A percentile compares a stretch with the other conserved stretches of the same genome.
Conservation (phyloP, 805 yeast species). For the Cyberlindnera petersonii region DNA sequence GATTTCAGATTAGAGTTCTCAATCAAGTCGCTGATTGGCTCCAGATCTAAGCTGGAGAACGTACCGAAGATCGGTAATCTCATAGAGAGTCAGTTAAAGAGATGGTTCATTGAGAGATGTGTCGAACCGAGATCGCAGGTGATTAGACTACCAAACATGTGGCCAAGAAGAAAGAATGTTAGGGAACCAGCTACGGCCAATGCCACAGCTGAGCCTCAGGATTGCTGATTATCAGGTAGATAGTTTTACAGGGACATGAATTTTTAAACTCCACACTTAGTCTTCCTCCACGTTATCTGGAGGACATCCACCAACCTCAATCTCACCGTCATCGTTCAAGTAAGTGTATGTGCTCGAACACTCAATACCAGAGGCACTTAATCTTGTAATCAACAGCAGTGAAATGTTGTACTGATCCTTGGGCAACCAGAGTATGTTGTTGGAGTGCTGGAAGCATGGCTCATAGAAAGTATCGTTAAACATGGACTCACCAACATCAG, state of each 20-base stretch:
- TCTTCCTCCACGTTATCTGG: constrained; percentile 20
- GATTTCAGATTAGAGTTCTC: constrained; percentile 87
- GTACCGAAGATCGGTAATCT: constrained; percentile 87
- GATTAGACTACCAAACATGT: constrained; percentile 75
- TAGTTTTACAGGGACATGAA: neutral
- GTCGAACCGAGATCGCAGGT: constrained; percentile 92
- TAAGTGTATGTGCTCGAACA: constrained; percentile 18
- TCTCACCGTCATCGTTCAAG: constrained; percentile 23
- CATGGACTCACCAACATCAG: constrained; percentile 1
- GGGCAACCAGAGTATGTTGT: constrained; percentile 26
- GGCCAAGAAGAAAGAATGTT: constrained; percentile 69
- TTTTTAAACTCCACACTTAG: neutral
- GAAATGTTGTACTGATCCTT: constrained; percentile 19
- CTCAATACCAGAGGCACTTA: constrained; percentile 24
- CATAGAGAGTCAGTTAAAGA: constrained; percentile 74
- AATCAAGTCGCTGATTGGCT: constrained; percentile 85
- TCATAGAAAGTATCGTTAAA: constrained; percentile 26
- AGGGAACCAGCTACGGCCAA: constrained; percentile 32
- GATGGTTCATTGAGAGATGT: constrained; percentile 90
- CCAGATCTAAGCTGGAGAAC: constrained; percentile 86
- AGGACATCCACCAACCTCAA: constrained; percentile 20
- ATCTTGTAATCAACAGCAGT: constrained; percentile 11
- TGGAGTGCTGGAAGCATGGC: constrained; percentile 23
- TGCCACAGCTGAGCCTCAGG: constrained; percentile 15
- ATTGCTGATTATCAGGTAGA: constrained; percentile 5